Conservation (phyloP, 2,329 filamentous ascomycete genomes). For the Podosphaera aphanis region DNA sequence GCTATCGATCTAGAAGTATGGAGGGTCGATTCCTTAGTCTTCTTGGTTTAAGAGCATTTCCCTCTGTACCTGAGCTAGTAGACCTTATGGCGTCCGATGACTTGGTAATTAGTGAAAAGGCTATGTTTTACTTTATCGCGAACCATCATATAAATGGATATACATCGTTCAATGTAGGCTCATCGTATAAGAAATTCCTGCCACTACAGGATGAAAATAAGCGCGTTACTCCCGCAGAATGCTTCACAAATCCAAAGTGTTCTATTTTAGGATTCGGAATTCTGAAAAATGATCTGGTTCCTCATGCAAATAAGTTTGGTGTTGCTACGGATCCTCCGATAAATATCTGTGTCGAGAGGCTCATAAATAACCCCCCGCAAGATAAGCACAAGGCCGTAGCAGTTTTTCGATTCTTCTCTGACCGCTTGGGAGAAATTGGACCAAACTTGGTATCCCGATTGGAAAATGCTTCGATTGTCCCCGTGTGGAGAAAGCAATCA, state of each 20-base stretch:
- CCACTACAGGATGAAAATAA: slow-evolving; percentile 47
- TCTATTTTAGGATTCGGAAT: slow-evolving; percentile 62
- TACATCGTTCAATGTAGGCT: slow-evolving; percentile 32
- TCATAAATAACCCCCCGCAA: slow-evolving; percentile 49
- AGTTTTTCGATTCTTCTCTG: slow-evolving; percentile 66
- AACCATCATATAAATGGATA: slow-evolving; percentile 66
- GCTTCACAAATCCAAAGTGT: slow-evolving; percentile 61
- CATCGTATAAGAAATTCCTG: slow-evolving; percentile 36
- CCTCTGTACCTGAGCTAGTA: slow-evolving; percentile 50
- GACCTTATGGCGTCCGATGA: slow-evolving; percentile 48
- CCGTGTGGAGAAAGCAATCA: slow-evolving; percentile 25
- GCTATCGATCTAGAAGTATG: slow-evolving; percentile 35
- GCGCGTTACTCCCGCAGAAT: slow-evolving; percentile 49
- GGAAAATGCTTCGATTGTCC: slow-evolving; percentile 45
- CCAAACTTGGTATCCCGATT: slow-evolving; percentile 35
- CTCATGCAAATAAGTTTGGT: slow-evolving; percentile 64
- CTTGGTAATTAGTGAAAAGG: slow-evolving; percentile 34
- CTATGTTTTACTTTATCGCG: slow-evolving; percentile 61
- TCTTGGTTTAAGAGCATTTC: slow-evolving; percentile 52
- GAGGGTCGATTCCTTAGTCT: slow-evolving; percentile 53
- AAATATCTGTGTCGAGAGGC: slow-evolving; percentile 45
- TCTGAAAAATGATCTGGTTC: slow-evolving; percentile 49
- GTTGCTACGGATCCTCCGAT: slow-evolving; percentile 66
- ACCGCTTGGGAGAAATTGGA: slow-evolving; percentile 50
- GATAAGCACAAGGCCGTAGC: slow-evolving; percentile 40